These are phyloP conservation scores for Pseudogymnoascus sp. DNA, from an alignment of 2,329 filamentous ascomycete species.

Conservation along the genomic window DNA sequence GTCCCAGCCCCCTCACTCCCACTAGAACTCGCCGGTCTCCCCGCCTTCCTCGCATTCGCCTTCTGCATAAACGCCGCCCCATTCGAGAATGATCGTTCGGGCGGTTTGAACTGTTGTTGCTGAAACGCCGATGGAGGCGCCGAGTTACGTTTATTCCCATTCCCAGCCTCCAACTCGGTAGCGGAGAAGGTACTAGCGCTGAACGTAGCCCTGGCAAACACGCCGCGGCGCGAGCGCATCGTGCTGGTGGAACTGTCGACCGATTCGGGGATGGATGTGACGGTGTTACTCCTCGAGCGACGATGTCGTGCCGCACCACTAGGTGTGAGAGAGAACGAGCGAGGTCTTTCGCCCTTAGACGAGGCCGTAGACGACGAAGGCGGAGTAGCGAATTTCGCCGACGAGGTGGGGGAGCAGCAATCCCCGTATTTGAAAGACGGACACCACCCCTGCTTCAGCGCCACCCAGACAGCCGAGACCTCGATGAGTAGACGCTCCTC, in stretches of 20 bases:
- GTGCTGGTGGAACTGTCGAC: background rate
- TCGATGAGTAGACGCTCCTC: constrained; percentile 33
- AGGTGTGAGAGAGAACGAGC: constrained; percentile 23
- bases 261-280: background rate
- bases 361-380: background rate
- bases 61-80: constrained; percentile 39
- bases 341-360: constrained; percentile 11
- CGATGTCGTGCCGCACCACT: constrained; percentile 9
- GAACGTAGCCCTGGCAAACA: background rate
- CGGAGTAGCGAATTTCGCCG: background rate
- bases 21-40: constrained; percentile 18
- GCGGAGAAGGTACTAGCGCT: background rate
- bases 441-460: constrained; percentile 37
- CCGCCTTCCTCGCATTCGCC: constrained; percentile 19
- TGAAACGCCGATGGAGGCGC: background rate
- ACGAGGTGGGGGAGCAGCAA: constrained; percentile 13
- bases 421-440: constrained; percentile 30
- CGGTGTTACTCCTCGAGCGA: background rate
- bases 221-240: background rate
- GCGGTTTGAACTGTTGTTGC: constrained; percentile 12
- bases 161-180: too few relatives aligned
- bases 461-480: constrained; percentile 44
- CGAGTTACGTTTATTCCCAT: background rate
- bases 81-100: constrained; percentile 37
- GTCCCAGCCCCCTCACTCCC: constrained; percentile 16